Evolutionary conservation across 2,329 filamentous ascomycete species (phyloP).

Genomic region (Xylariaceae sp.): DNA sequence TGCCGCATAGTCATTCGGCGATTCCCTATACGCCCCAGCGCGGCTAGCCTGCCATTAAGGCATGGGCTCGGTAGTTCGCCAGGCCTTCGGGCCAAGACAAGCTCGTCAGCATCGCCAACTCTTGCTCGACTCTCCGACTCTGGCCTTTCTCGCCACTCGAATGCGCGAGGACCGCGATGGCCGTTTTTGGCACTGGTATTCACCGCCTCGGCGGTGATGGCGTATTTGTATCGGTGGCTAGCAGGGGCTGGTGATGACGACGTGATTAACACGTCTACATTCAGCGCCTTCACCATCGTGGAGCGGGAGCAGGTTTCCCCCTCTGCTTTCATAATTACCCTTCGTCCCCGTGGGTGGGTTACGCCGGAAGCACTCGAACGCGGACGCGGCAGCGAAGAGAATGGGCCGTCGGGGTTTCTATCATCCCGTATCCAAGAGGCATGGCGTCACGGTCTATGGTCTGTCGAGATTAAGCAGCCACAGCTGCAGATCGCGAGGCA

Average conservation of each 20-base stretch:
- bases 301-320: constrained; percentile 59
- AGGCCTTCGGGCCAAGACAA: neutral
- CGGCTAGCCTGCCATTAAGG: neutral
- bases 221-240: constrained; percentile 7
- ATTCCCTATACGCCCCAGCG: neutral
- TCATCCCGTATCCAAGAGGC: constrained; percentile 35
- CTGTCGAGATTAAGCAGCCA: constrained; percentile 90
- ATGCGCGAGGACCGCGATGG: constrained; percentile 8
- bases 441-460: constrained; percentile 70
- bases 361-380: neutral
- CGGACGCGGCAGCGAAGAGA: constrained; percentile 10
- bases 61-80: constrained; percentile 2
- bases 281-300: constrained; percentile 63
- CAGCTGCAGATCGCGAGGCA: constrained; percentile 86
- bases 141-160: neutral
- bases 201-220: constrained; percentile 8
- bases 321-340: constrained; percentile 64
- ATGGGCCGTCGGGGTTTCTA: constrained; percentile 4
- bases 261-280: constrained; percentile 53
- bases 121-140: neutral
- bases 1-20: neutral
- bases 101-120: neutral
- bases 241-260: constrained; percentile 10
- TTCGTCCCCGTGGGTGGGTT: constrained; percentile 37
- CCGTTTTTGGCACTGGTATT: constrained; percentile 12